These are phyloP conservation scores for Trichomonascaceae sp. DNA, from an alignment of 1,139 yeast genomes.

Conservation along the genomic window DNA sequence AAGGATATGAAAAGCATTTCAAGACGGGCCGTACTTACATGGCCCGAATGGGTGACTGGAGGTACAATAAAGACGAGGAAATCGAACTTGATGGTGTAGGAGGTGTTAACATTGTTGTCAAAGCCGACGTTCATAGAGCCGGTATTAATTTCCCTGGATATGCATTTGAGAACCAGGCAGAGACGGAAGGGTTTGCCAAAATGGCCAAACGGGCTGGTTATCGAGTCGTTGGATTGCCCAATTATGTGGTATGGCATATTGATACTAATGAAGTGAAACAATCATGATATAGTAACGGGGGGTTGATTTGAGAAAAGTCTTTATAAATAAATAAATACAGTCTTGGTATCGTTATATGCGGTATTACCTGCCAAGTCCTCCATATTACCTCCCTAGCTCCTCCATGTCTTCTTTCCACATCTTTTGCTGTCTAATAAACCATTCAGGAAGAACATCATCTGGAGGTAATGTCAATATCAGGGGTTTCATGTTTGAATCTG, in stretches of 20 bases:
- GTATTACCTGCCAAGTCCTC: too few relatives aligned
- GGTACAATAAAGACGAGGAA: constrained; percentile 60
- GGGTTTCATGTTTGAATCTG: background rate
- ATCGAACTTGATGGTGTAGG: constrained; percentile 84
- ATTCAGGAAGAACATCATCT: constrained; percentile 56
- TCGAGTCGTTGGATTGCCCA: constrained; percentile 80
- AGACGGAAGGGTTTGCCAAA: constrained; percentile 84
- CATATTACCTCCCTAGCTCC: too few relatives aligned
- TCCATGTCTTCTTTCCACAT: constrained; percentile 50
- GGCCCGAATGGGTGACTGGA: constrained; percentile 61
- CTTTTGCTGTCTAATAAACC: constrained; percentile 62
- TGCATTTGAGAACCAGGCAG: constrained; percentile 84
- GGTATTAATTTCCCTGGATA: constrained; percentile 89
- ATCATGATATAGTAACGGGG: background rate
- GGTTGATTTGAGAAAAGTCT: background rate
- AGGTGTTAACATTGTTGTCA: constrained; percentile 80
- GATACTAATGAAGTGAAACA: constrained; percentile 25
- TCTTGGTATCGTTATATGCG: background rate
- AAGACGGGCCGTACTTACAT: constrained; percentile 85
- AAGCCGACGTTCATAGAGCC: constrained; percentile 71
- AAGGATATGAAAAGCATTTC: constrained; percentile 75
- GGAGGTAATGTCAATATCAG: constrained; percentile 42
- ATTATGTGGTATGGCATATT: constrained; percentile 71
- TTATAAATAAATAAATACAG: background rate
- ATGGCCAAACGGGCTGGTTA: constrained; percentile 78